Conservation (phyloP, 2,329 filamentous ascomycete genomes). For the Ampelomyces quisqualis region DNA sequence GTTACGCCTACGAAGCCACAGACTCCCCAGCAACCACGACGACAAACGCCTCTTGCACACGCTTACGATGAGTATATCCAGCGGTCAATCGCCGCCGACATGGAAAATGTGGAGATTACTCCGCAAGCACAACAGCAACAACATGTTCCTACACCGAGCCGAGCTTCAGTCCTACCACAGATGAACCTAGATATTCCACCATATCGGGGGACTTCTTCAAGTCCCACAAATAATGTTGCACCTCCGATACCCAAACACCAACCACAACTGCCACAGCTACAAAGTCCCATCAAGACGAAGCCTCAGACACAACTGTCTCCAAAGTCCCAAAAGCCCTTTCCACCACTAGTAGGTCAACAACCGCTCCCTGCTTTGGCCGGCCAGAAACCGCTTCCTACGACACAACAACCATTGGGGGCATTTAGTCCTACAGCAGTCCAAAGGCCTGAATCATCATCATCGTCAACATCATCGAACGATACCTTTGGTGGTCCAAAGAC, state of each 20-base stretch:
- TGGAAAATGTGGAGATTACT: slow-evolving; percentile 44
- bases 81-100: slow-evolving; percentile 47
- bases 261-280: slow-evolving; percentile 21
- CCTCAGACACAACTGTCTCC: slow-evolving; percentile 11
- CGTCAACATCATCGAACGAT: slow-evolving; percentile 30
- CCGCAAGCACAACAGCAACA: slow-evolving; percentile 20
- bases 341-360: slow-evolving; percentile 25
- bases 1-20: slow-evolving; percentile 36
- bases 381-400: slow-evolving; percentile 28
- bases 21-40: slow-evolving; percentile 34
- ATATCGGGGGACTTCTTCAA: slow-evolving; percentile 28
- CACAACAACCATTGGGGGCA: slow-evolving; percentile 27
- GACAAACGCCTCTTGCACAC: slow-evolving; percentile 38
- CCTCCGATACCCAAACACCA: slow-evolving; percentile 22
- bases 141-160: slow-evolving; percentile 35
- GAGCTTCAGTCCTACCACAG: slow-evolving; percentile 33
- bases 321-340: slow-evolving; percentile 22
- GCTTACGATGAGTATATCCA: slow-evolving; percentile 52
- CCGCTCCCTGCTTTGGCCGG: slow-evolving; percentile 26
- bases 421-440: slow-evolving; percentile 15
- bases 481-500: slow-evolving; percentile 32
- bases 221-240: slow-evolving; percentile 11
- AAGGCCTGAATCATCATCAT: slow-evolving; percentile 26
- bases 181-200: slow-evolving; percentile 42
- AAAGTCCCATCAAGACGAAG: slow-evolving; percentile 22